Conservation (phyloP, 768 basidiomycete genomes). For the Holtermannia corniformis region DNA sequence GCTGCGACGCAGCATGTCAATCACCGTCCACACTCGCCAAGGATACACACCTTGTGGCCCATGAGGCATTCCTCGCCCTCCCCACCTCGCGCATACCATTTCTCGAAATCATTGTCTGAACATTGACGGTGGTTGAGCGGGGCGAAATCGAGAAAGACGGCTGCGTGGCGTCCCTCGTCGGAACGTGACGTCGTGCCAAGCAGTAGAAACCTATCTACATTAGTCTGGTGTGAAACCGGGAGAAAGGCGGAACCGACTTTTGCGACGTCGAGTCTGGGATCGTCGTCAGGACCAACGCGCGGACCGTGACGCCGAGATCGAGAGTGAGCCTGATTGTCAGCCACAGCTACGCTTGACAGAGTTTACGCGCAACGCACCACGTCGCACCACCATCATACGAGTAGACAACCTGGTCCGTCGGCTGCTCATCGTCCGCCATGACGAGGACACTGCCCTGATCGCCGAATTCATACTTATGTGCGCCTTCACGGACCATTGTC, state of each 20-base stretch:
- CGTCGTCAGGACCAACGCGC: constrained; percentile 69
- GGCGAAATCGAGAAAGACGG: constrained; percentile 76
- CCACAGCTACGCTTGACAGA: background rate
- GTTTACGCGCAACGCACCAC: constrained; percentile 53
- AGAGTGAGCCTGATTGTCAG: constrained; percentile 53
- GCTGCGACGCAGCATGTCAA: constrained; percentile 46
- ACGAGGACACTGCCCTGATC: constrained; percentile 74
- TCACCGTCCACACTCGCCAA: background rate
- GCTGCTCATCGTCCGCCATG: constrained; percentile 74
- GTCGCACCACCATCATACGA: constrained; percentile 70
- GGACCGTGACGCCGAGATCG: constrained; percentile 59
- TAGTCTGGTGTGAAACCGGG: background rate
- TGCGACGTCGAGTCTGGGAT: constrained; percentile 93
- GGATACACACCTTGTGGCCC: constrained; percentile 68
- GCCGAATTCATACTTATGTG: constrained; percentile 94
- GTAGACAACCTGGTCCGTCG: constrained; percentile 59
- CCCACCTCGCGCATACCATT: constrained; percentile 70
- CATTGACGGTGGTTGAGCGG: constrained; percentile 62
- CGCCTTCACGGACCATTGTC: constrained; percentile 62
- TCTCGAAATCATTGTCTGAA: constrained; percentile 61
- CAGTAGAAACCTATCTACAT: constrained; percentile 54
- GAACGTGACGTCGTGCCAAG: constrained; percentile 63
- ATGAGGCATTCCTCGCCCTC: constrained; percentile 69
- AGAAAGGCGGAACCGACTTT: constrained; percentile 44
- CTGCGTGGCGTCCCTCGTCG: constrained; percentile 58